Base-by-base conservation (phyloP, 2,329 filamentous ascomycete species). In the Colletotrichum ledebouriae region DNA sequence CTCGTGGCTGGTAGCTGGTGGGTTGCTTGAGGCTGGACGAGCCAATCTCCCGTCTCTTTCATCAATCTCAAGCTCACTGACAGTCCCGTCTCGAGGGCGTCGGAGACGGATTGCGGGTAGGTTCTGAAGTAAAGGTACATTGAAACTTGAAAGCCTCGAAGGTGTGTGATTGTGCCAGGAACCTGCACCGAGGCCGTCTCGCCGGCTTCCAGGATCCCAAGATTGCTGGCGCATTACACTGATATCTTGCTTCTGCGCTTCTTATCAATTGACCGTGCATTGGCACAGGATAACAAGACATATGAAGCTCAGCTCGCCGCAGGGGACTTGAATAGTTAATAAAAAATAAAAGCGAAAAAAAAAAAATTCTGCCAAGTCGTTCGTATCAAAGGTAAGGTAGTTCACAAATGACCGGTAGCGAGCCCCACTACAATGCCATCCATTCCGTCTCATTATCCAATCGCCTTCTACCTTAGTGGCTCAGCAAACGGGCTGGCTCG, bases 401-500 rank as follows among this genome's bases (percentile, higher is more conserved):
- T 65, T 61, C 39, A 47, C 57, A 46, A 50, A 55, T 53, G 29
- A 22, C n/a, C 15, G 44, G 42, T 20, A 29, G 15, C 13, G 33
- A 15, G 53, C 12, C 11, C 65, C 53, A 39, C 46, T 42, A 1
- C 39, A 37, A 10, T 20, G 12, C 33, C 13, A 64, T 59, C 20
- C 10, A n/a, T 42, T 33, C 13, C 33, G 20, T 59, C 17, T 55
- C 7, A 67, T 67, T 67, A 56, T 47, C 39, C n/a, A 39, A 52
- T 52, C 49, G 33, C 52, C 52, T 13, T 7, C 49, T 44, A 58
- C 52, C 58, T 46, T 53, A 15, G n/a, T 37, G 59, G 59, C 59
- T 49, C 52, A 37, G 37, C 64, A 47, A 59, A 68, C 49, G 61
- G 65, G 17, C 17, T 17, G 17, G 61, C 65, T 59, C 49, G 47